Conservation (phyloP, 2,329 filamentous ascomycete species). For the Elsinoe batatas region DNA sequence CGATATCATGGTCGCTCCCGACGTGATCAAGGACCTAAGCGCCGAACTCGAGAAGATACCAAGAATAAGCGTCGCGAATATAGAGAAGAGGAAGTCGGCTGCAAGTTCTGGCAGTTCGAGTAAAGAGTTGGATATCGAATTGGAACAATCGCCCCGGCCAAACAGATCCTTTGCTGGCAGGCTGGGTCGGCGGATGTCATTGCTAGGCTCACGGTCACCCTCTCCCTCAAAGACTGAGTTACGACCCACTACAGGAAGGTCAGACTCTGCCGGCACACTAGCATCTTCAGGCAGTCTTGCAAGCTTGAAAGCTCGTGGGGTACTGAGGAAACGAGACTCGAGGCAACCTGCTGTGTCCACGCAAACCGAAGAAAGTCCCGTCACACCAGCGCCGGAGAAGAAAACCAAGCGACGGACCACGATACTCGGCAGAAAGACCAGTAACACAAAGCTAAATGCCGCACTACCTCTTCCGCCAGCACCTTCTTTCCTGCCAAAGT, state of each 20-base stretch:
- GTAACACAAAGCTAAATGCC: conserved; percentile 16
- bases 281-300: background rate
- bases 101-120: conserved; percentile 15
- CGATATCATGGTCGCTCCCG: conserved; percentile 21
- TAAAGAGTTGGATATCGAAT: conserved; percentile 11
- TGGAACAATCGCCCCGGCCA: conserved; percentile 13
- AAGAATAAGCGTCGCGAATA: conserved; percentile 18
- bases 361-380: background rate
- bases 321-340: background rate
- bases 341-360: background rate
- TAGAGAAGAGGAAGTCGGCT: conserved; percentile 15
- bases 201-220: conserved; percentile 15
- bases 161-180: conserved; percentile 14
- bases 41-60: conserved; percentile 26
- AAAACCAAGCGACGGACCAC: background rate
- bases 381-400: background rate
- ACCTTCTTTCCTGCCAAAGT: conserved; percentile 36
- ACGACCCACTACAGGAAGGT: background rate
- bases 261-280: conserved; percentile 1
- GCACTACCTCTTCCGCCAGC: conserved; percentile 11
- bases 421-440: conserved; percentile 17
- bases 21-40: conserved; percentile 24
- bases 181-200: conserved; percentile 14
- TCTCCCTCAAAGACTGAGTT: conserved; percentile 10
- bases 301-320: background rate